A percentile compares a stretch with the other conserved stretches of the same genome.
Conservation (phyloP, 805 yeast genomes). For the Kurtzmaniella cleridarum region DNA sequence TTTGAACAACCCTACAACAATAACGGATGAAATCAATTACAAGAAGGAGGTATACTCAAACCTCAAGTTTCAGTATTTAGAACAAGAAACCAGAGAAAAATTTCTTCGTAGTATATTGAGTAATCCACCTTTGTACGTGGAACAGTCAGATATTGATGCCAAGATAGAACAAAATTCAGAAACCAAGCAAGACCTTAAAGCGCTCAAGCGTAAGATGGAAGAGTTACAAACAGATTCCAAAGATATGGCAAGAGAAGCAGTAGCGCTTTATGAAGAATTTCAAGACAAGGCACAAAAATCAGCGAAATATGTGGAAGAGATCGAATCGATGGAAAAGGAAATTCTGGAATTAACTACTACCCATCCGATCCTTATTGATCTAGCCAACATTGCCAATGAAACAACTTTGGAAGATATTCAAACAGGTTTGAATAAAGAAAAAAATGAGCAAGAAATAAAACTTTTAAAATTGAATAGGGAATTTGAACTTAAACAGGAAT, state of each 20-base stretch:
- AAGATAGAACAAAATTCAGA: slow-evolving; percentile 18
- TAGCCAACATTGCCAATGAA: background rate
- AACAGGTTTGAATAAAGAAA: background rate
- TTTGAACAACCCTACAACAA: slow-evolving; percentile 22
- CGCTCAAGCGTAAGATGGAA: slow-evolving; percentile 14
- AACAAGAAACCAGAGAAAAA: slow-evolving; percentile 67
- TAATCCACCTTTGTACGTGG: slow-evolving; percentile 20
- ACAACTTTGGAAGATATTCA: background rate
- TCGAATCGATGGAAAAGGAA: slow-evolving; percentile 16
- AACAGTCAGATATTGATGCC: slow-evolving; percentile 27
- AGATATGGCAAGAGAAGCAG: background rate
- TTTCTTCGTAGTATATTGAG: slow-evolving; percentile 50
- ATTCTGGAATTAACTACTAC: slow-evolving; percentile 9
- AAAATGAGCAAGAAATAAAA: background rate
- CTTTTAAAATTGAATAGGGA: slow-evolving; percentile 5
- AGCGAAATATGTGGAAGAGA: slow-evolving; percentile 12
- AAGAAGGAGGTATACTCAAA: slow-evolving; percentile 44
- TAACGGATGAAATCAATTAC: slow-evolving; percentile 29
- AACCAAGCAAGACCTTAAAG: slow-evolving; percentile 20
- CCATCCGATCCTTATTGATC: background rate
- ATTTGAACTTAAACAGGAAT: slow-evolving; percentile 10
- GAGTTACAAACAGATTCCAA: slow-evolving; percentile 12
- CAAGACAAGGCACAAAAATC: slow-evolving; percentile 1
- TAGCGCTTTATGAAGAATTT: slow-evolving; percentile 3
- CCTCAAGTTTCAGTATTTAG: slow-evolving; percentile 59